Conservation (phyloP, 345 rosid species). For the Anastatica hierochuntica region DNA sequence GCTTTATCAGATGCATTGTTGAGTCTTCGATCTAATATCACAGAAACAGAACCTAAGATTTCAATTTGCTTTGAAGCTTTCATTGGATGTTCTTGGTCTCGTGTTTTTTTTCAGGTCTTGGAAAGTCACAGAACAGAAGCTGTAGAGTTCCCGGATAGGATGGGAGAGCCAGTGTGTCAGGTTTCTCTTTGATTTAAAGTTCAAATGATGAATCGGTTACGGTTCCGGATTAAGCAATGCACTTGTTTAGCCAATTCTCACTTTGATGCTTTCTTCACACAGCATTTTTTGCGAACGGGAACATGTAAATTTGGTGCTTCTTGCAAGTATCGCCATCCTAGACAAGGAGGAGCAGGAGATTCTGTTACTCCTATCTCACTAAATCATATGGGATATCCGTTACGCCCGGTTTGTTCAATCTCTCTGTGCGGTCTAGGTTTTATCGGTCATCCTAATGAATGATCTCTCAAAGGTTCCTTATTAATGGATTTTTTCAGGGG, state of each 20-base stretch:
- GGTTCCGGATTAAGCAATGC: background rate
- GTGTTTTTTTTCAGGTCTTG: constrained; percentile 34
- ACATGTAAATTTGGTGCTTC: constrained; percentile 89
- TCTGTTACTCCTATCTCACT: constrained; percentile 41
- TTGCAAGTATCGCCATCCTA: constrained; percentile 91
- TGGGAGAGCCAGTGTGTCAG: constrained; percentile 79
- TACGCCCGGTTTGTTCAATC: constrained; percentile 63
- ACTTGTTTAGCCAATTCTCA: background rate
- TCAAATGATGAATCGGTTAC: too few species aligned
- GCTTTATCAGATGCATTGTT: background rate
- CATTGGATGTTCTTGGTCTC: constrained; percentile 16
- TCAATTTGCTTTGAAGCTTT: background rate
- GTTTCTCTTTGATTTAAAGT: too few species aligned
- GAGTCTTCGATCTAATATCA: too few species aligned
- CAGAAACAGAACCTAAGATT: background rate
- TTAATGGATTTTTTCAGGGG: constrained; percentile 43
- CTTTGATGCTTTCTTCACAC: constrained; percentile 14
- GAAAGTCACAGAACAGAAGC: constrained; percentile 47
- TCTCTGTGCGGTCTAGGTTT: background rate
- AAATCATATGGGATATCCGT: constrained; percentile 67
- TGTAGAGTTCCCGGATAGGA: constrained; percentile 65
- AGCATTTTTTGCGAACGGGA: constrained; percentile 86
- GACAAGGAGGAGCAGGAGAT: constrained; percentile 44
- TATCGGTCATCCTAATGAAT: background rate
- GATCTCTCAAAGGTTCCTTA: constrained; percentile 3